Conservation (phyloP, 805 yeast species). For the Kregervanrija delftensis region DNA sequence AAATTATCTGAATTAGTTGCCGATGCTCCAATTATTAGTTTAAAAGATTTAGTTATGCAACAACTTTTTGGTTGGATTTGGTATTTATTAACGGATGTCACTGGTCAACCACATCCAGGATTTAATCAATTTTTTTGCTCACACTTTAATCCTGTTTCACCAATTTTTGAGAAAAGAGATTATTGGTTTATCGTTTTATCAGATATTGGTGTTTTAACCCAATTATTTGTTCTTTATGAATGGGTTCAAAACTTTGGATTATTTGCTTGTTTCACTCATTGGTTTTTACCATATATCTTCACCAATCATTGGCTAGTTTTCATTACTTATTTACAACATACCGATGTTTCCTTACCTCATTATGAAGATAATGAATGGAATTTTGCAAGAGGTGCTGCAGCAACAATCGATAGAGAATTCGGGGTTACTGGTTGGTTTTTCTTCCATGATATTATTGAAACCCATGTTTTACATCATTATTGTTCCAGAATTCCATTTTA, state of each 20-base stretch:
- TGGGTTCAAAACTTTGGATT: conserved; percentile 60
- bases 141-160: conserved; percentile 70
- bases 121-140: conserved; percentile 41
- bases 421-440: conserved; percentile 72
- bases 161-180: conserved; percentile 67
- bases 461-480: conserved; percentile 84
- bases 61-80: conserved; percentile 75
- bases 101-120: conserved; percentile 61
- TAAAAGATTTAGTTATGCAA: conserved; percentile 50
- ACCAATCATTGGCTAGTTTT: conserved; percentile 89
- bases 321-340: conserved; percentile 79
- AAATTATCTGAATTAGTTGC: conserved; percentile 50
- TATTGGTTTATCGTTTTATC: conserved; percentile 65
- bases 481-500: conserved; percentile 82
- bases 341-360: conserved; percentile 75
- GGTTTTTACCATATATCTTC: conserved; percentile 70
- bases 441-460: conserved; percentile 86
- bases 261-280: conserved; percentile 57
- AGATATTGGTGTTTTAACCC: conserved; percentile 62
- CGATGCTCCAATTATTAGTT: conserved; percentile 68
- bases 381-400: conserved; percentile 85
- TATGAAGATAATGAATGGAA: conserved; percentile 73
- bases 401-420: conserved; percentile 79
- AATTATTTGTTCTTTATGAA: conserved; percentile 45
- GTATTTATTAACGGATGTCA: conserved; percentile 61